Evolutionary conservation across 306 rosid species (phyloP).

Genomic region (Lagenaria siceraria): DNA sequence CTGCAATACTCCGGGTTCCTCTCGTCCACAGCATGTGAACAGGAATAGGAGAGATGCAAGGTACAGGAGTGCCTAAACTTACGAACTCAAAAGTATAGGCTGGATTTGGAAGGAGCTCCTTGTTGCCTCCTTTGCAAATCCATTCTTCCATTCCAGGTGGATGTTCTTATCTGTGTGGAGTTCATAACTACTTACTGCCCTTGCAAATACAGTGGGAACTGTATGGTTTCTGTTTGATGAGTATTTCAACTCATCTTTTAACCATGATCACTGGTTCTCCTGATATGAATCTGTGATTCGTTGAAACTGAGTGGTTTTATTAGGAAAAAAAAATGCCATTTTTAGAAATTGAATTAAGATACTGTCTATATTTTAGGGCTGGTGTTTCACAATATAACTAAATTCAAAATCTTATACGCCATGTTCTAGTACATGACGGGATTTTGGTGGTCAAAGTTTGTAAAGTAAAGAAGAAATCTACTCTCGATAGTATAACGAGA

Average conservation of each 20-base stretch:
- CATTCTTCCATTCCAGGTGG: neutral
- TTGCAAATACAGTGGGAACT: neutral
- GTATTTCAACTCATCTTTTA: neutral
- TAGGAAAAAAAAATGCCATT: neutral
- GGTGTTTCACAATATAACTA: neutral
- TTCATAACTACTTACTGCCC: neutral
- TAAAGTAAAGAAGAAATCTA: too few relatives aligned
- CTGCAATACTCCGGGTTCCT: neutral
- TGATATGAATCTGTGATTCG: neutral
- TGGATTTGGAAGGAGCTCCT: neutral
- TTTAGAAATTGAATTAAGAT: neutral
- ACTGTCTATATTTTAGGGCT: neutral
- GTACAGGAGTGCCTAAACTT: neutral
- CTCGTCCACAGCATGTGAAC: neutral
- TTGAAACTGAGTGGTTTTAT: neutral
- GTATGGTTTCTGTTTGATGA: neutral
- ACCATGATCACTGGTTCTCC: neutral
- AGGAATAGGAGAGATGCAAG: slow-evolving; percentile 1
- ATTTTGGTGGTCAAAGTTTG: neutral
- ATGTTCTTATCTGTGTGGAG: neutral
- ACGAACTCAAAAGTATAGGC: neutral
- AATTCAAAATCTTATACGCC: neutral
- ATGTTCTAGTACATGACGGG: neutral
- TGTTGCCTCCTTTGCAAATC: neutral
- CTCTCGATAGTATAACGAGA: too few relatives aligned